Conservation (phyloP, 2,329 filamentous ascomycete species). For the Claviceps pusilla region DNA sequence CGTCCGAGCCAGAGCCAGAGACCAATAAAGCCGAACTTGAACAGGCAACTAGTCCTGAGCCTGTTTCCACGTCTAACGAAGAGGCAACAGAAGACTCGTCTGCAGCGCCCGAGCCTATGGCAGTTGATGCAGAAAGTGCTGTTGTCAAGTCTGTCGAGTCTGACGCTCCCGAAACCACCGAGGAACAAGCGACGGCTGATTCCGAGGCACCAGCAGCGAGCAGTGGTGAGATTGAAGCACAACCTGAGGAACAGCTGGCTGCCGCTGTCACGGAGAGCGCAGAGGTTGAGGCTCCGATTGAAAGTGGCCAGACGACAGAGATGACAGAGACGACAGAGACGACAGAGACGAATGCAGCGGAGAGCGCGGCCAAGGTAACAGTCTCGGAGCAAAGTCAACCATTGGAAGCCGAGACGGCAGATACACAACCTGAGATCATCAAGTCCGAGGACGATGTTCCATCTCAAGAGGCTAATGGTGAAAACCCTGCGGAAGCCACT, state of each 20-base stretch:
- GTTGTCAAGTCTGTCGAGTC: not conserved
- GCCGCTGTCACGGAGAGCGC: not conserved
- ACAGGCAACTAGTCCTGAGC: not conserved
- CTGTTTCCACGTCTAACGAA: not conserved
- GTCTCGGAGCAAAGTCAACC: not conserved
- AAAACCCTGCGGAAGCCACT: not conserved
- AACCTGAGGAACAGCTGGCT: not conserved
- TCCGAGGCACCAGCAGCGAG: not conserved
- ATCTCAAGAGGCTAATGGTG: not conserved
- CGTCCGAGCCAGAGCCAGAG: not conserved
- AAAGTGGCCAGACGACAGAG: not conserved
- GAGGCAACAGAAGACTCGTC: not conserved
- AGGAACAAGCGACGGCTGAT: not conserved
- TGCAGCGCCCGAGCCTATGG: not conserved
- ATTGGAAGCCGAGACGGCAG: not conserved
- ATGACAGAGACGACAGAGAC: not conserved
- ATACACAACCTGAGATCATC: not conserved
- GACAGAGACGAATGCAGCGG: not conserved
- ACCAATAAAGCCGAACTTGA: not conserved
- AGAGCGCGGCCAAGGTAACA: not conserved
- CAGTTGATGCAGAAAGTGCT: not conserved
- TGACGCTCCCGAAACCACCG: not conserved
- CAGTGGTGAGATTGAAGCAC: not conserved
- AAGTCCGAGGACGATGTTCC: no score
- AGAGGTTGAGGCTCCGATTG: not conserved